Base-by-base conservation (phyloP, 2,329 filamentous ascomycete genomes). In the Graphilbum ipis-grandicollis region DNA sequence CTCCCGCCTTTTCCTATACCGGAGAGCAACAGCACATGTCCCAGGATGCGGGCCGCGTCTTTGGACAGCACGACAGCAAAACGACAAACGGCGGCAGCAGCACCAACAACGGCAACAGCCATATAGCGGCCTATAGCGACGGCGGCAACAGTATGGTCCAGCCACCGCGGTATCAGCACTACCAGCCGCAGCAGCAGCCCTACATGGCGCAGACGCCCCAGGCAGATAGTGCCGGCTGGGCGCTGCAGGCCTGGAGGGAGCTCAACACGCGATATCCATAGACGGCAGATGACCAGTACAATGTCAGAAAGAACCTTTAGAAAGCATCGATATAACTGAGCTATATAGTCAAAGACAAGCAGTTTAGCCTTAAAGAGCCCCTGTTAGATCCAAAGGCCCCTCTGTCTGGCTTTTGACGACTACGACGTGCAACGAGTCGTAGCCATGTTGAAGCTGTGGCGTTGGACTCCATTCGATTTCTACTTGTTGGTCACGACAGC, bases 361-460 rank as follows among this genome's bases (percentile, higher is more conserved):
- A n/a, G n/a, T n/a, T n/a, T n/a, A n/a, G n/a, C n/a, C n/a, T n/a
- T 28, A 33, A 15, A 43, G 39, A 1, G 37, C 42, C 1, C 37
- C 42, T 13, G 40, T 43, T 19, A 44, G 38, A 25, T 44, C 43
- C 8, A 44, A 26, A 5, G 43, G 43, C 7, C 43, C 43, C 25
- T 43, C 17, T 19, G 41, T 13, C 13, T 33, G 23, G 19, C 47
- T 63, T 23, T 52, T 54, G 14, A 42, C 45, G 5, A 57, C 57
- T 5, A 51, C 58, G 0, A 40, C 39, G 3, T 46, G 44, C 5
- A 61, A 58, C 36, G 45, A 53, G 38, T 34, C 39, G 5, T 51
- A 46, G 31, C 54, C 53, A 4, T 62, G 62, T 40, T 34, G 30
- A n/a, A 41, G 19, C 28, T 38, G 34, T 0, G 36, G 52, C 3